phyloP scores from a whole-genome alignment of 306 rosid species.

The Medicago truncatula region DNA sequence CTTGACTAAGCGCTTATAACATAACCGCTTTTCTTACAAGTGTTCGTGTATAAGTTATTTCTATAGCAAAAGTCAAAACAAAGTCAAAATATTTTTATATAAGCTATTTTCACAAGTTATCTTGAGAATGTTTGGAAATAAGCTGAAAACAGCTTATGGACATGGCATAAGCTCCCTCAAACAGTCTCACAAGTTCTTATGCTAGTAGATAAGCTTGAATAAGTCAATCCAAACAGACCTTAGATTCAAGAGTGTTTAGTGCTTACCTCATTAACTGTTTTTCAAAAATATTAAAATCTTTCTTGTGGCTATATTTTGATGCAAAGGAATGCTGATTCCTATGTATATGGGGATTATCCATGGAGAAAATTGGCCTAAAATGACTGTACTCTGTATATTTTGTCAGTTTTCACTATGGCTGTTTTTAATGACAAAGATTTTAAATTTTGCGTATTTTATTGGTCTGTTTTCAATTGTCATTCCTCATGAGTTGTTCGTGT shows the following conservation, averaged over 20 bases:
- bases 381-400: slow-evolving; percentile 30
- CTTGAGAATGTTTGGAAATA: not conserved
- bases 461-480: slow-evolving; percentile 36
- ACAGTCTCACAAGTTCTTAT: not conserved
- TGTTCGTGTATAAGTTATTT: not conserved
- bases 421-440: slow-evolving; percentile 26
- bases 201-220: not conserved
- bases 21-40: not conserved
- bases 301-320: not conserved
- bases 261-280: not conserved
- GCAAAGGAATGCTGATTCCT: slow-evolving; percentile 23
- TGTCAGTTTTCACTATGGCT: slow-evolving; percentile 2
- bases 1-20: not conserved
- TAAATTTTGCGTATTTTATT: slow-evolving; percentile 4
- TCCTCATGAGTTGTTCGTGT: slow-evolving; percentile 32
- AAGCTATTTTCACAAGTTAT: not conserved
- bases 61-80: not conserved
- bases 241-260: slow-evolving; percentile 6
- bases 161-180: not conserved
- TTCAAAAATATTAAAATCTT: not conserved
- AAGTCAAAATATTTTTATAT: not conserved
- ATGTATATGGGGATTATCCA: slow-evolving; percentile 27
- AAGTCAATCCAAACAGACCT: not conserved
- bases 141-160: not conserved
- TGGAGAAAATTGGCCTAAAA: slow-evolving; percentile 26